Conservation (phyloP, 768 basidiomycete genomes). For the Lactarius sanguifluus region DNA sequence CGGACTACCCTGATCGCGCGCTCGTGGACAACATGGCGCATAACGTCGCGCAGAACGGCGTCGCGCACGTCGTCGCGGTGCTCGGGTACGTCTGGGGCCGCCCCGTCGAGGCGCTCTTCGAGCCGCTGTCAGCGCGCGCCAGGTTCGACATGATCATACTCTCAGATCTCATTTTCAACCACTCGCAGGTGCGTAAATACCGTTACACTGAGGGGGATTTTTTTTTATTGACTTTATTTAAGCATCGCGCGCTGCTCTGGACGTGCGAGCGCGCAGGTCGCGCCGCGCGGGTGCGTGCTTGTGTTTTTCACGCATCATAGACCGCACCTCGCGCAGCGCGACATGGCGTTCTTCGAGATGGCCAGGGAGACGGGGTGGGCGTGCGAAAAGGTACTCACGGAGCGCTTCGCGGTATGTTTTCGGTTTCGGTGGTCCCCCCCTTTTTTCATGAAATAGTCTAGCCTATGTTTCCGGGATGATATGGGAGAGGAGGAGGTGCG, state of each 20-base stretch:
- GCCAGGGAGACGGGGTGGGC: conserved; percentile 66
- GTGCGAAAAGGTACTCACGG: conserved; percentile 66
- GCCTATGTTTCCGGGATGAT: conserved; percentile 90
- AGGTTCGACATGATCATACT: conserved; percentile 80
- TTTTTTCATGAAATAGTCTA: conserved; percentile 32
- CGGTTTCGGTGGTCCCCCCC: too few relatives aligned
- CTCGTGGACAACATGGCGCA: conserved; percentile 72
- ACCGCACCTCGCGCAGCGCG: conserved; percentile 77
- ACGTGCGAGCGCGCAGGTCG: conserved; percentile 58
- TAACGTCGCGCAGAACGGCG: conserved; percentile 62
- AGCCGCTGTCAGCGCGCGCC: conserved; percentile 25
- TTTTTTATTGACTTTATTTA: background rate
- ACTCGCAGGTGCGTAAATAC: conserved; percentile 56
- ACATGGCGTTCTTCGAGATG: conserved; percentile 77
- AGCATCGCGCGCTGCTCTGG: conserved; percentile 81
- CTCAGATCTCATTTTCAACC: conserved; percentile 93
- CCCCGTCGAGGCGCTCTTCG: conserved; percentile 41
- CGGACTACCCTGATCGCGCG: conserved; percentile 85
- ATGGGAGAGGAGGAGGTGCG: conserved; percentile 73
- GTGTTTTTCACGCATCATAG: conserved; percentile 91
- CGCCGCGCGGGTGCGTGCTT: conserved; percentile 45
- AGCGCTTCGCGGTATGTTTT: conserved; percentile 56
- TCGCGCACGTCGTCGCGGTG: conserved; percentile 22
- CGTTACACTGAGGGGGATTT: too few relatives aligned
- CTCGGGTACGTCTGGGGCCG: conserved; percentile 85